Base-by-base conservation (phyloP, 495 filamentous ascomycete species). In the Echria macrotheca region DNA sequence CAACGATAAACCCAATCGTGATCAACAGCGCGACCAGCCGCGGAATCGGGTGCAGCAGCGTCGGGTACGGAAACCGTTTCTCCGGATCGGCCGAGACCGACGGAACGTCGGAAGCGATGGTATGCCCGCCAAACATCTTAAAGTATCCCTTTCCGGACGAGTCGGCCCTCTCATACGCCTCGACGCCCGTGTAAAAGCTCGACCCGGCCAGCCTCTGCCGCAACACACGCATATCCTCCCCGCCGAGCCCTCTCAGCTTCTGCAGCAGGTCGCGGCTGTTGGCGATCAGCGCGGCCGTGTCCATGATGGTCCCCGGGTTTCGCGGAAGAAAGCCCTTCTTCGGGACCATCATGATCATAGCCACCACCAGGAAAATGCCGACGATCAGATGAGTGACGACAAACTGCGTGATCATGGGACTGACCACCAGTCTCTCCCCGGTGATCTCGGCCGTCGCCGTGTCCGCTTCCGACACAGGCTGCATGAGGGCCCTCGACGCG, bases 191-290 rank as follows among this genome's bases (percentile, higher is more conserved):
- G 24, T 38, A 54, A 35, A 35, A 60, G 25, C 33, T 14, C n/a
- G 48, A 38, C 17, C 44, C 44, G 8, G 36, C 23, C 14, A 60
- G 51, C 19, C 54, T 42, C 17, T 54, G 44, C 11, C 49, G 43
- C 1, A 60, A 4, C 7, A 33, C 44, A 6, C 29, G 23, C 25
- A 38, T 26, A 24, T 54, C 52, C n/a, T 31, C 57, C 10, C 51
- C 57, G n/a, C 57, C 57, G 14, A 44, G 25, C 5, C 57, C 57
- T 2, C 54, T 47, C 3, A 60, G 54, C 8, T 31, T 19, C 41
- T 60, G 57, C 2, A 60, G 44, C n/a, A 60, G 36, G 35, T 31
- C 18, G 10, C 54, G 51, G 31, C 57, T 60, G 51, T 60, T 53
- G 0, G 54, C 48, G 12, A 57, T 15, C 14, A 60, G 50, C 3